Base-by-base conservation (phyloP, 2,329 filamentous ascomycete genomes). In the Geosmithia putterillii region DNA sequence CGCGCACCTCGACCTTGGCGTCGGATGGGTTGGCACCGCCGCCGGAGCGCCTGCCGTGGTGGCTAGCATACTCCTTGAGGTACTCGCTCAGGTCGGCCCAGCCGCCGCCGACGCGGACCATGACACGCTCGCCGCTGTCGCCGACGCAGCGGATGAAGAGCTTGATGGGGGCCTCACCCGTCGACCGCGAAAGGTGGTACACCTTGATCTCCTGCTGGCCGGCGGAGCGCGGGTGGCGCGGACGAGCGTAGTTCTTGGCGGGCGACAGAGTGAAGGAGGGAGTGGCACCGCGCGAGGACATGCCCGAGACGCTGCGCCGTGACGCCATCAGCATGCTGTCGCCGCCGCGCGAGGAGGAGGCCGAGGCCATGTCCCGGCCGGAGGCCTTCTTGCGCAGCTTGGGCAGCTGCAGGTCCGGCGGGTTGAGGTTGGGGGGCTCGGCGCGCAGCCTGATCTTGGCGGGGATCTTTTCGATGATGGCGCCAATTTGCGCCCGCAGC, bases 11-110 rank as follows among this genome's bases (percentile, higher is more conserved):
- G 8, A 82, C 69, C 54, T 71, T 75, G n/a, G 71, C 65, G 3
- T n/a, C n/a, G n/a, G n/a, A n/a, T n/a, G n/a, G n/a, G 41, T 70
- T 69, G 10, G 58, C 57, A 23, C 57, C 55, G 43, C 62, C 62
- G 46, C 65, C 60, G 42, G 74, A 74, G 37, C 76, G 79, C n/a
- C 86, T 81, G 38, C 86, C 85, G 58, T 98, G 92, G 57, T 98
- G 92, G 46, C 81, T 79, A 7, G 88, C 89, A 54, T 95, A 98
- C 59, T 95, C 87, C 52, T 88, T 83, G 37, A 98, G 71, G 56
- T 95, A 98, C 60, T 96, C 92, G 34, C 85, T 90, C 18, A 98
- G 69, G 60, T 98, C 92, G 14, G 89, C 88, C 92, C 92, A 98
- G n/a, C 92, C 92, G 46, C 92, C 92, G 12, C 92, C 92, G 12